A percentile compares a stretch with the other conserved stretches of the same genome.
Evolutionary conservation across 2,329 filamentous ascomycete genomes (phyloP).

Genomic region (Tolypocladium sp.): DNA sequence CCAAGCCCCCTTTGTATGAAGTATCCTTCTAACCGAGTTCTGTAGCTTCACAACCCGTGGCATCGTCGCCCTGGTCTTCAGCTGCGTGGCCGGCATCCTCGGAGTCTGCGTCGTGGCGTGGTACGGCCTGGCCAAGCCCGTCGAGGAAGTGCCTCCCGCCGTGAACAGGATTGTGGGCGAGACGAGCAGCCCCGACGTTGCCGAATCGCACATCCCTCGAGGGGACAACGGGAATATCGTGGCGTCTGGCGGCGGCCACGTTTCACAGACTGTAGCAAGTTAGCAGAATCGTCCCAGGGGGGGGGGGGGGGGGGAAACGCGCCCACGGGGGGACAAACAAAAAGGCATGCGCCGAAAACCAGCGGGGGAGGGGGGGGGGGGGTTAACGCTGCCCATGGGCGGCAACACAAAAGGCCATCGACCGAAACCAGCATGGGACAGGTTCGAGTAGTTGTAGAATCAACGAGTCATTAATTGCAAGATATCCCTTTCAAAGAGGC

Average conservation of each 20-base stretch:
- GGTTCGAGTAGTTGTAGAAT: not conserved
- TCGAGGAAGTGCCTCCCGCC: slow-evolving; percentile 5
- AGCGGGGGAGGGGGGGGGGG: too few species aligned
- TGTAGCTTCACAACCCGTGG: slow-evolving; percentile 57
- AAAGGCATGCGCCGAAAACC: too few species aligned
- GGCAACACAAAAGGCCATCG: not conserved
- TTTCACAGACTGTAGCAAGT: not conserved
- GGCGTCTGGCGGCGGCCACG: not conserved
- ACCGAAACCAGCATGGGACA: not conserved
- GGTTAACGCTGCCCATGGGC: not conserved
- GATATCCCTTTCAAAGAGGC: not conserved
- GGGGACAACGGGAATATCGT: not conserved
- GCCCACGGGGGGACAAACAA: too few species aligned
- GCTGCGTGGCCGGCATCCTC: slow-evolving; percentile 56
- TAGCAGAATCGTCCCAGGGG: not conserved
- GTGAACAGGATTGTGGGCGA: slow-evolving; percentile 5
- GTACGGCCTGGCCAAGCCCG: slow-evolving; percentile 40
- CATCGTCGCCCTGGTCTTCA: slow-evolving; percentile 67
- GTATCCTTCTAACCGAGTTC: not conserved
- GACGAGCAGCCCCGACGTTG: not conserved
- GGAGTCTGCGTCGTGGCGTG: slow-evolving; percentile 59
- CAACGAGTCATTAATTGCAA: not conserved
- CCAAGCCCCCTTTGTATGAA: not conserved
- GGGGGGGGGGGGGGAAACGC: too few species aligned
- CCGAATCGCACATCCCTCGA: not conserved